phyloP scores from a whole-genome alignment of 176 grass and related monocot genomes.

The Echinochloa phyllopogon region DNA sequence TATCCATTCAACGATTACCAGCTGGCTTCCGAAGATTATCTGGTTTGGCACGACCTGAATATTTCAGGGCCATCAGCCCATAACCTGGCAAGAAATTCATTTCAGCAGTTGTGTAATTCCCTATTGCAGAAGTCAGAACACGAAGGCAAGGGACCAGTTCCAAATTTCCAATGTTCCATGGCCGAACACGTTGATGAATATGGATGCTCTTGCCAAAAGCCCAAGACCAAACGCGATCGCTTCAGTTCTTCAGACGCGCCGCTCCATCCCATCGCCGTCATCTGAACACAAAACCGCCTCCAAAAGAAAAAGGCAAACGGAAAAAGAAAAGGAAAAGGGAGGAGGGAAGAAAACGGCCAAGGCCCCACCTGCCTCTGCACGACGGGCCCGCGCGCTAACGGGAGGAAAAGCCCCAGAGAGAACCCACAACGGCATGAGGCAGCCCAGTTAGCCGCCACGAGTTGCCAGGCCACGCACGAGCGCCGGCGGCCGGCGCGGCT shows the following conservation, averaged over 20 bases:
- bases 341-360: not conserved
- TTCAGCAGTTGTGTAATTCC: not conserved
- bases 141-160: not conserved
- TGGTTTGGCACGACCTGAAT: not conserved
- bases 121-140: slow-evolving; percentile 15
- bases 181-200: not conserved
- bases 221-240: not conserved
- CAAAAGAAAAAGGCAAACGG: not conserved
- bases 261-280: not conserved
- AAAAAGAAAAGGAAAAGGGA: not conserved
- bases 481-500: slow-evolving; percentile 8
- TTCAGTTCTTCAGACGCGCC: not conserved
- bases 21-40: slow-evolving; percentile 13
- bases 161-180: not conserved
- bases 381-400: slow-evolving; percentile 8
- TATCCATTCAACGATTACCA: not conserved
- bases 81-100: not conserved
- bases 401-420: not conserved
- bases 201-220: too few relatives aligned
- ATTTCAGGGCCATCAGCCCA: slow-evolving; percentile 8
- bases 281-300: not conserved
- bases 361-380: slow-evolving; percentile 41
- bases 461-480: not conserved
- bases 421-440: not conserved
- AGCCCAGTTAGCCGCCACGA: slow-evolving; percentile 29